These are phyloP conservation scores for Heracleum sosnowskyi DNA, from an alignment of 129 eudicot genomes.

Conservation along the genomic window DNA sequence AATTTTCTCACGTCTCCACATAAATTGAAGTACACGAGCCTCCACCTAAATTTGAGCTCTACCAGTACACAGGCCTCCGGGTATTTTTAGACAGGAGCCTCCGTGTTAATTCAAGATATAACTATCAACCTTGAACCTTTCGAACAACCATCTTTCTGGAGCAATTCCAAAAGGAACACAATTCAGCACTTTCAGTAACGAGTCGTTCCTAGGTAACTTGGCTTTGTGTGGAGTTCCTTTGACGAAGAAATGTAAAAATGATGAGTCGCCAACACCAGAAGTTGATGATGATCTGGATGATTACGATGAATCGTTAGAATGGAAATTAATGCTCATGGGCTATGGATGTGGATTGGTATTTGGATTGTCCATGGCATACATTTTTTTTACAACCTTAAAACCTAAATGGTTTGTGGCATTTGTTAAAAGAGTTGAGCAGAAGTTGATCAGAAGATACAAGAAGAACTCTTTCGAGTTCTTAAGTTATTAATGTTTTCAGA, in stretches of 20 bases:
- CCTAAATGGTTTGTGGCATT: slow-evolving; percentile 31
- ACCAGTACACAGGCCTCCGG: too few species aligned
- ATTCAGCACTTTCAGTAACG: slow-evolving; percentile 22
- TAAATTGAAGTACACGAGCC: too few species aligned
- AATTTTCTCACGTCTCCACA: too few species aligned
- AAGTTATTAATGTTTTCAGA: too few species aligned
- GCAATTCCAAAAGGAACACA: background rate
- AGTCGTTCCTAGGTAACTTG: slow-evolving; percentile 19
- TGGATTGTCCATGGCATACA: slow-evolving; percentile 9
- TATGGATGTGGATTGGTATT: slow-evolving; percentile 29
- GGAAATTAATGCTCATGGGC: slow-evolving; percentile 30
- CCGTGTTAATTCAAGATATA: too few species aligned
- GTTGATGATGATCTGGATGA: background rate
- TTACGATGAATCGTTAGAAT: slow-evolving; percentile 9
- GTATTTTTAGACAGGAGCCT: too few species aligned
- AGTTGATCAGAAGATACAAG: background rate
- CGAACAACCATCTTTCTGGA: background rate
- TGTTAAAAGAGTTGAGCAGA: slow-evolving; percentile 15
- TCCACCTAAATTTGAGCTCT: too few species aligned
- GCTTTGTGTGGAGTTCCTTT: slow-evolving; percentile 34
- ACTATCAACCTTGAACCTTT: slow-evolving; percentile 16
- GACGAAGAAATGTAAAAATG: slow-evolving; percentile 19
- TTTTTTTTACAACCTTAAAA: slow-evolving; percentile 16
- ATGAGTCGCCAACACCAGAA: background rate
- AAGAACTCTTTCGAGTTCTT: too few species aligned